A percentile compares a stretch with the other conserved stretches of the same genome.
phyloP scores from a whole-genome alignment of 768 basidiomycete genomes.

The Pilatotrama ljubarskyi region DNA sequence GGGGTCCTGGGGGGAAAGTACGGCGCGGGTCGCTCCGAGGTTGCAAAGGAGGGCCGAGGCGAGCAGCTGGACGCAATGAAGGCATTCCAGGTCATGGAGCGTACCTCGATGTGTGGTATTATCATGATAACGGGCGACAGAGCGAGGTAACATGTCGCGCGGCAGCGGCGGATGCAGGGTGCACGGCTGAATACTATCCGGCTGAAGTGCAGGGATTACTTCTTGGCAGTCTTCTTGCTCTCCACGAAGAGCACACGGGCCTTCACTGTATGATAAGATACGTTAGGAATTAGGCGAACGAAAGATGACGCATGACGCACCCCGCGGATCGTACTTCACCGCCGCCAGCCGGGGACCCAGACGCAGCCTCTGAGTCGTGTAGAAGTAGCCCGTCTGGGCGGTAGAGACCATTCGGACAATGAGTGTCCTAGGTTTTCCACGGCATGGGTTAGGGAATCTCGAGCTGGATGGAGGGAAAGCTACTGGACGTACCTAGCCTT shows the following conservation, averaged over 20 bases:
- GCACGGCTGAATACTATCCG: neutral
- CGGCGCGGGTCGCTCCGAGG: too few relatives aligned
- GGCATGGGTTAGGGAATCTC: neutral
- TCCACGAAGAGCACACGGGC: conserved; percentile 77
- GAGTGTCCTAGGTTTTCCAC: conserved; percentile 55
- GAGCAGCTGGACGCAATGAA: too few relatives aligned
- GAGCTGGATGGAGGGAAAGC: neutral
- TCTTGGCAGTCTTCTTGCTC: conserved; percentile 72
- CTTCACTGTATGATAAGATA: conserved; percentile 47
- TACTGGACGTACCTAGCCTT: conserved; percentile 57
- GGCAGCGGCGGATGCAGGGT: too few relatives aligned
- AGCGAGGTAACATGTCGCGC: neutral
- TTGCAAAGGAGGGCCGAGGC: too few relatives aligned
- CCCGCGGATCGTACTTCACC: conserved; percentile 90
- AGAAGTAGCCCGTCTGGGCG: conserved; percentile 90
- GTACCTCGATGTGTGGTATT: too few relatives aligned
- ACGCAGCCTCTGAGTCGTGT: conserved; percentile 77
- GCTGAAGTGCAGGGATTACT: conserved; percentile 14
- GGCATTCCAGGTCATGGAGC: too few relatives aligned
- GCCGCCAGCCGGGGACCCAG: conserved; percentile 77
- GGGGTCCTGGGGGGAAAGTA: too few relatives aligned
- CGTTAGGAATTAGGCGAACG: neutral
- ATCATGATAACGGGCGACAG: conserved; percentile 23
- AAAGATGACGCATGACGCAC: conserved; percentile 43
- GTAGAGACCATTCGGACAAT: conserved; percentile 89